These are phyloP conservation scores for Diaporthe citrichinensis DNA, from an alignment of 2,329 filamentous ascomycete genomes.

Conservation along the genomic window DNA sequence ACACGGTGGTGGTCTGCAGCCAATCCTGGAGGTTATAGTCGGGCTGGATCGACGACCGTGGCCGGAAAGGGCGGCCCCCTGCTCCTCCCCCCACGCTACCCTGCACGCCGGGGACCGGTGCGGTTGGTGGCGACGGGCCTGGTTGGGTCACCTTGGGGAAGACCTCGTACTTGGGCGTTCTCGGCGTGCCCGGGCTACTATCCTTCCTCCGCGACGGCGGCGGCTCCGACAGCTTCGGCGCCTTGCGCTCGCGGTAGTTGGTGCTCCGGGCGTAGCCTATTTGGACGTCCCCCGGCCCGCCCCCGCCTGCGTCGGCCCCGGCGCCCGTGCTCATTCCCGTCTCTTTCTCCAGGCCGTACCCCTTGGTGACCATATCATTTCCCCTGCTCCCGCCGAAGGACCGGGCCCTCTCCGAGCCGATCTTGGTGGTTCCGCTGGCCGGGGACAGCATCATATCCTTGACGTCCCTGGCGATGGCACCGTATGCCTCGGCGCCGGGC, in stretches of 20 bases:
- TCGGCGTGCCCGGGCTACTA: background rate
- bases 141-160: conserved; percentile 36
- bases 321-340: background rate
- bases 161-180: conserved; percentile 29
- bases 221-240: conserved; percentile 37
- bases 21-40: conserved; percentile 50
- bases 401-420: background rate
- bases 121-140: background rate
- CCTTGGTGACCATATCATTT: conserved; percentile 21
- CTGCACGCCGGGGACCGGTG: conserved; percentile 24
- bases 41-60: conserved; percentile 31
- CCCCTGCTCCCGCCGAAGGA: conserved; percentile 10
- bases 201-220: conserved; percentile 36
- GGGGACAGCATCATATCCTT: conserved; percentile 45
- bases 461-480: conserved; percentile 42
- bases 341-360: conserved; percentile 1
- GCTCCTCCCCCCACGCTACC: background rate
- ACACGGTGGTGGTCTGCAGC: conserved; percentile 52
- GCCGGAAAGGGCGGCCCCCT: conserved; percentile 41
- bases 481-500: conserved; percentile 28
- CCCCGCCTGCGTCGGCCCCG: background rate
- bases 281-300: conserved; percentile 1
- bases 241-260: conserved; percentile 38
- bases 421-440: conserved; percentile 6
- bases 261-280: conserved; percentile 44